Percentiles rank a stretch among this genome's conserved stretches.
Conservation (phyloP, 2,329 filamentous ascomycete genomes). For the Aspergillus tamarii region DNA sequence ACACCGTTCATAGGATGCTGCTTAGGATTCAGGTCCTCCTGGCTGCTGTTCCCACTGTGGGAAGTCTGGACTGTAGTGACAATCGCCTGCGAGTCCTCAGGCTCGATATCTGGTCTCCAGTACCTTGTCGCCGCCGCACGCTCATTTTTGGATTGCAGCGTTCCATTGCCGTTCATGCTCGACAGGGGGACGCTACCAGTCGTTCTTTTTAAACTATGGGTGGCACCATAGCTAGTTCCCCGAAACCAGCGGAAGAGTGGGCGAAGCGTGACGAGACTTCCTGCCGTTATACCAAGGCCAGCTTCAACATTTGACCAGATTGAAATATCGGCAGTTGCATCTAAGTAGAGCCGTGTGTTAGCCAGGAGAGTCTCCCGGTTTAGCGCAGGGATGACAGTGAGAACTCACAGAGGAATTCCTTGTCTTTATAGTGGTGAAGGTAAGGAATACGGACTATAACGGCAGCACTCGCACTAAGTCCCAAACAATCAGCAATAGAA, state of each 20-base stretch:
- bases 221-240: slow-evolving; percentile 29
- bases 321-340: slow-evolving; percentile 40
- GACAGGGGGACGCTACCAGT: slow-evolving; percentile 35
- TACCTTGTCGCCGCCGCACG: slow-evolving; percentile 26
- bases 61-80: slow-evolving; percentile 35
- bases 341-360: slow-evolving; percentile 19
- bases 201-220: slow-evolving; percentile 28
- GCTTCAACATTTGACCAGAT: slow-evolving; percentile 48
- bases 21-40: slow-evolving; percentile 37
- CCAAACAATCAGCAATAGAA: slow-evolving; percentile 26
- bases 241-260: slow-evolving; percentile 50
- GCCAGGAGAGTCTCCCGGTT: neutral
- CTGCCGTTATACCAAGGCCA: slow-evolving; percentile 48
- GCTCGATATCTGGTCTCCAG: slow-evolving; percentile 36
- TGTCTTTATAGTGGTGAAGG: slow-evolving; percentile 36
- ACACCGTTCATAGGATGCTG: slow-evolving; percentile 30
- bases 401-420: slow-evolving; percentile 39
- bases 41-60: slow-evolving; percentile 34
- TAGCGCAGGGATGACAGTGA: neutral
- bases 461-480: slow-evolving; percentile 36
- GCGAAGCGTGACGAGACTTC: slow-evolving; percentile 53
- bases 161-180: slow-evolving; percentile 27
- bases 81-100: slow-evolving; percentile 29
- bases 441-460: slow-evolving; percentile 43
- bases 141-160: slow-evolving; percentile 20